Conservation (phyloP, 495 filamentous ascomycete genomes). For the Glutinoglossum americanum region DNA sequence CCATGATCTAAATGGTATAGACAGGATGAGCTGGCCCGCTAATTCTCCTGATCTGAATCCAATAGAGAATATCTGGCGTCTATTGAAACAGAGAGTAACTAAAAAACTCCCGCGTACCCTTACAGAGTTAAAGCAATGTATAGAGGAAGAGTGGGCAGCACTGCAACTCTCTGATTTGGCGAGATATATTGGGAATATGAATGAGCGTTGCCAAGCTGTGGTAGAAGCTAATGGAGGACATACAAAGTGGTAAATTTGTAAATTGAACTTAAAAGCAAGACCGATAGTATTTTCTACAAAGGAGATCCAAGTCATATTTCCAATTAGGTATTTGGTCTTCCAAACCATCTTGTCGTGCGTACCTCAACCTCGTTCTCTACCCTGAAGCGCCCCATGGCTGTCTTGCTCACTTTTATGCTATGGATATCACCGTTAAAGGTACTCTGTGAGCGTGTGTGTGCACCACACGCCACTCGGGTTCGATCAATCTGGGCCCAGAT, state of each 20-base stretch:
- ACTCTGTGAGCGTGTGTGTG: too few species aligned
- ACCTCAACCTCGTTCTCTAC: neutral
- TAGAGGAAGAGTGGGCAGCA: constrained; percentile 13
- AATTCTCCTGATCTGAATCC: neutral
- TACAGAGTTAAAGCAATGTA: constrained; percentile 1
- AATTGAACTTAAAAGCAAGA: neutral
- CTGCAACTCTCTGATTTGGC: constrained; percentile 7
- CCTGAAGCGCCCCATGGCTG: neutral
- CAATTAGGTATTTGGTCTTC: neutral
- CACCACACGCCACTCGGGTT: too few species aligned
- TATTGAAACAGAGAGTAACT: neutral
- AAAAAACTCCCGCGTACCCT: neutral
- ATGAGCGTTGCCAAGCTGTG: constrained; percentile 13
- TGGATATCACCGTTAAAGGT: too few species aligned
- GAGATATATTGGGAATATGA: constrained; percentile 12
- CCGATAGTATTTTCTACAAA: neutral
- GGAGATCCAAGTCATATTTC: neutral
- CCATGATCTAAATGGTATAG: neutral
- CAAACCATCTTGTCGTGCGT: too few species aligned
- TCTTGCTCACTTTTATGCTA: too few species aligned
- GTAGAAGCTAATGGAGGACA: constrained; percentile 14
- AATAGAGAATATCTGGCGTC: neutral
- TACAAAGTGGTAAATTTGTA: constrained; percentile 13
- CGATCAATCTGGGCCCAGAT: too few species aligned
- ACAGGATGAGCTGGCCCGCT: neutral